Conservation (phyloP, 202 grass and related monocot genomes). For the Thinopyrum obtusiflorum region DNA sequence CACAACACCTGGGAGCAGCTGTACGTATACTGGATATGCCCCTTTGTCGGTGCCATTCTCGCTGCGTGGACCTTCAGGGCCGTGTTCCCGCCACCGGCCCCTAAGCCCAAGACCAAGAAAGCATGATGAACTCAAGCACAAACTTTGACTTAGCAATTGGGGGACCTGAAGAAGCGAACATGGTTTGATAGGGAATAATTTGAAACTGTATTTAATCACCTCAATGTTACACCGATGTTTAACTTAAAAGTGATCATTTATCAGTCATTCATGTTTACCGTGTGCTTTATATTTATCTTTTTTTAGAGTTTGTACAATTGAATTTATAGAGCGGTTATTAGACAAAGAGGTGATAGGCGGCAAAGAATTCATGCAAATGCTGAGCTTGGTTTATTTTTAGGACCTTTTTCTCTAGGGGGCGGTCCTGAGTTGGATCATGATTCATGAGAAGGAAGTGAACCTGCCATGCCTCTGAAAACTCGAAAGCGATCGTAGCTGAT, state of each 20-base stretch:
- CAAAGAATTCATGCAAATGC: not conserved
- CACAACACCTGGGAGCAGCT: slow-evolving; percentile 97
- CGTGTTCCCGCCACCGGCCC: slow-evolving; percentile 40
- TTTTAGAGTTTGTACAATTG: not conserved
- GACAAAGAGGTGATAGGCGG: not conserved
- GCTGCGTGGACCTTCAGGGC: slow-evolving; percentile 74
- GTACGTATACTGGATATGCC: slow-evolving; percentile 99
- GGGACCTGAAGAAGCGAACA: not conserved
- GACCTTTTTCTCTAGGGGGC: not conserved
- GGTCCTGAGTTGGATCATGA: not conserved
- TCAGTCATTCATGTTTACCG: not conserved
- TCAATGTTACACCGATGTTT: not conserved
- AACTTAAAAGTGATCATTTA: not conserved
- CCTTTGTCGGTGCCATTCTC: slow-evolving; percentile 74
- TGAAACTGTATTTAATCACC: slow-evolving; percentile 32
- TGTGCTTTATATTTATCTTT: not conserved
- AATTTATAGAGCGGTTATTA: not conserved
- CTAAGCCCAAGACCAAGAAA: slow-evolving; percentile 77
- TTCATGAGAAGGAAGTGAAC: not conserved
- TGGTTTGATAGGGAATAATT: slow-evolving; percentile 23
- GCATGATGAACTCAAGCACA: slow-evolving; percentile 40
- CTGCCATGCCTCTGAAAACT: not conserved
- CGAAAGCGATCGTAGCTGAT: not conserved
- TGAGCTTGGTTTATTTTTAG: not conserved
- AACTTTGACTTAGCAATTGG: not conserved